phyloP scores from a whole-genome alignment of 257 asterid genomes.

The Rehmannia glutinosa region DNA sequence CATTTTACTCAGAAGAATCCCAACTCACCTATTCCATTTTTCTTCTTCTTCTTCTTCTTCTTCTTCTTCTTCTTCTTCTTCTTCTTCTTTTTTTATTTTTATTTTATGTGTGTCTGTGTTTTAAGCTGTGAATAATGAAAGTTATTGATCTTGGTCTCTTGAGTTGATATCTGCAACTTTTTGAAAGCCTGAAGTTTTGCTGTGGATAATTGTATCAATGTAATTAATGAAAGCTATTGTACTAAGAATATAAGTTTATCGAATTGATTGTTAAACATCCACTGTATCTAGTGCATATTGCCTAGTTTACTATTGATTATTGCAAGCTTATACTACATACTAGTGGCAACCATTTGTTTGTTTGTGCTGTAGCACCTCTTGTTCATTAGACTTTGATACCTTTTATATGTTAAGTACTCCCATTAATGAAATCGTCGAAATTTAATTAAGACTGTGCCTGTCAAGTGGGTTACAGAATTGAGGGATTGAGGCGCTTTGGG shows the following conservation, averaged over 20 bases:
- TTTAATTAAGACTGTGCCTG: neutral
- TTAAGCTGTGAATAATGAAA: neutral
- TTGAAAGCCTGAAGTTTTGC: neutral
- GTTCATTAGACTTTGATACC: neutral
- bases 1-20: neutral
- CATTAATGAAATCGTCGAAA: neutral
- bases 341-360: neutral
- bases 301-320: neutral
- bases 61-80: too few relatives aligned
- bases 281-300: neutral
- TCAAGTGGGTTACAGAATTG: neutral
- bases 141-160: neutral
- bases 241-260: neutral
- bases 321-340: neutral
- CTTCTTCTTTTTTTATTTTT: neutral
- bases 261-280: neutral
- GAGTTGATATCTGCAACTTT: neutral
- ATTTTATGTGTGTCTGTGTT: neutral
- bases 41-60: too few relatives aligned
- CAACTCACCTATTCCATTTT: neutral
- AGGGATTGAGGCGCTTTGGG: neutral
- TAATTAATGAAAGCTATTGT: neutral
- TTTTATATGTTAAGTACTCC: neutral
- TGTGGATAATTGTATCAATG: neutral
- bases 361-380: neutral